A percentile compares a stretch with the other conserved stretches of the same genome.
Conservation (phyloP, 2,329 filamentous ascomycete genomes). For the Blastomyces gilchristii region DNA sequence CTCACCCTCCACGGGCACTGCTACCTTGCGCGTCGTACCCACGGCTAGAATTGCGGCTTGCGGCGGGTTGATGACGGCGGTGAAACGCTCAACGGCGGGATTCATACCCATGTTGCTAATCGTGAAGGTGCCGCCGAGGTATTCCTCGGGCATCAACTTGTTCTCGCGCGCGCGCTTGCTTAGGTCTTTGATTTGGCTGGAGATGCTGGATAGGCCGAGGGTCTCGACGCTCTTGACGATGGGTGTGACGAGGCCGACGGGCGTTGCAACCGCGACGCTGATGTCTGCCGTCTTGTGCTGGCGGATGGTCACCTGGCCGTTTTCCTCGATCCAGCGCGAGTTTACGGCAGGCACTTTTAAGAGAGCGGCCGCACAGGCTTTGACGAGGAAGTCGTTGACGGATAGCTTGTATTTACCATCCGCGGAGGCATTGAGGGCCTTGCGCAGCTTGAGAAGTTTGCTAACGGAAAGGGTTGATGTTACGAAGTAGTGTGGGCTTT, state of each 20-base stretch:
- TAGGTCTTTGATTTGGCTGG: constrained; percentile 82
- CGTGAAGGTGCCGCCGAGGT: constrained; percentile 97
- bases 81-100: constrained; percentile 88
- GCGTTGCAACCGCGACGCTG: constrained; percentile 89
- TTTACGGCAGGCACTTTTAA: constrained; percentile 94
- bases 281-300: constrained; percentile 91
- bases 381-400: constrained; percentile 99
- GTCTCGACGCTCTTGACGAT: constrained; percentile 84
- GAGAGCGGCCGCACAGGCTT: constrained; percentile 79
- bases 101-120: constrained; percentile 99
- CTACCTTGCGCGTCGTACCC: constrained; percentile 90
- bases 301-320: constrained; percentile 69
- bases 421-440: constrained; percentile 77
- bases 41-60: constrained; percentile 93
- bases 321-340: constrained; percentile 77
- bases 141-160: constrained; percentile 99
- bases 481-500: constrained; percentile 98
- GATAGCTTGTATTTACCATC: constrained; percentile 97
- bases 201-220: constrained; percentile 82
- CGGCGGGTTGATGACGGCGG: constrained; percentile 96
- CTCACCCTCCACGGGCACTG: constrained; percentile 73
- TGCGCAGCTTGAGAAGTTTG: constrained; percentile 93
- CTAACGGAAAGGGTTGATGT: constrained; percentile 79
- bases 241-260: constrained; percentile 88
- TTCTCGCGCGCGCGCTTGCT: constrained; percentile 91